Conservation (phyloP, 2,329 filamentous ascomycete genomes). For the Drechslerella coelobrocha region DNA sequence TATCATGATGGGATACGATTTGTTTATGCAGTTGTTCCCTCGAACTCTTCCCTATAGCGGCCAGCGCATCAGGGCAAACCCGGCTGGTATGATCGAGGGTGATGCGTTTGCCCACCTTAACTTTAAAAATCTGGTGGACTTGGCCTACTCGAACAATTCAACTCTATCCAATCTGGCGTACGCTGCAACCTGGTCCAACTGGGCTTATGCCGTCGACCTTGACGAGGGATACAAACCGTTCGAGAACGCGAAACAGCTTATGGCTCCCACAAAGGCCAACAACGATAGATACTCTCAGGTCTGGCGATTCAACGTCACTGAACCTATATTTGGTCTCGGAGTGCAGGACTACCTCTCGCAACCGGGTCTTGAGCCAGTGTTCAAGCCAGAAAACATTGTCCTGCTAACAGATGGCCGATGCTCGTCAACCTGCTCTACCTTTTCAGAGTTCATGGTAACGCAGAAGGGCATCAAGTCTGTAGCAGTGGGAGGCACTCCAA, state of each 20-base stretch:
- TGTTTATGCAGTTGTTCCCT: slow-evolving; percentile 63
- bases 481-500: slow-evolving; percentile 62
- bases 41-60: slow-evolving; percentile 5
- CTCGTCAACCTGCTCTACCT: slow-evolving; percentile 67
- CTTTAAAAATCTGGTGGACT: slow-evolving; percentile 63
- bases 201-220: slow-evolving; percentile 57
- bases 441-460: slow-evolving; percentile 64
- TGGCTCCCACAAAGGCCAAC: slow-evolving; percentile 60
- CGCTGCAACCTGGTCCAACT: slow-evolving; percentile 61
- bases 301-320: slow-evolving; percentile 58
- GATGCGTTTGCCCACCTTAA: slow-evolving; percentile 62
- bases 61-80: slow-evolving; percentile 56
- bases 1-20: slow-evolving; percentile 68
- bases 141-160: slow-evolving; percentile 56
- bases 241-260: slow-evolving; percentile 65
- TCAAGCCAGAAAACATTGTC: slow-evolving; percentile 66
- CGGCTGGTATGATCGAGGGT: slow-evolving; percentile 58
- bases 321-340: slow-evolving; percentile 62
- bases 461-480: slow-evolving; percentile 65
- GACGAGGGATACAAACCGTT: slow-evolving; percentile 58
- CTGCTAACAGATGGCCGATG: slow-evolving; percentile 68
- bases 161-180: slow-evolving; percentile 56
- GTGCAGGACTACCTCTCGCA: slow-evolving; percentile 63
- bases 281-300: slow-evolving; percentile 62
- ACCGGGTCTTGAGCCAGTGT: slow-evolving; percentile 62